These are phyloP conservation scores for Wickerhamiella kurtzmanii DNA, from an alignment of 805 yeast species.

Conservation along the genomic window DNA sequence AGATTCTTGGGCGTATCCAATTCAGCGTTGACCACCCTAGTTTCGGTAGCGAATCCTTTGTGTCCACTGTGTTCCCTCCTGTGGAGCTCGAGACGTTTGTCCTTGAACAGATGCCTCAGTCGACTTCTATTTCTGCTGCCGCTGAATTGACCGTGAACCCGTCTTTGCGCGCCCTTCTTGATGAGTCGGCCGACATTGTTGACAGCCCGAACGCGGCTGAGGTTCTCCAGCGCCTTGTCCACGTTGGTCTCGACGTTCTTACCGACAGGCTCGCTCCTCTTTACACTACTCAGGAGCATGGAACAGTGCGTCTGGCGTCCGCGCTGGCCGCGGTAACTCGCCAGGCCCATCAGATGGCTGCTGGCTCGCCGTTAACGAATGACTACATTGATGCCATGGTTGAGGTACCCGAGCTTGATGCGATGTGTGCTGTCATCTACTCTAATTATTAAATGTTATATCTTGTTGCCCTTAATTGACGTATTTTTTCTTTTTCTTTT, in stretches of 20 bases:
- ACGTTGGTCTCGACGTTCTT: constrained; percentile 34
- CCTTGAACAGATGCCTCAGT: constrained; percentile 34
- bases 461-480: too few species aligned
- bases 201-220: constrained; percentile 29
- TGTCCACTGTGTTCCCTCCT: constrained; percentile 36
- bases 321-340: constrained; percentile 55
- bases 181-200: constrained; percentile 33
- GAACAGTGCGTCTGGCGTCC: constrained; percentile 46
- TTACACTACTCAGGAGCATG: constrained; percentile 14
- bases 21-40: constrained; percentile 25
- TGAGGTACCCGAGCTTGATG: constrained; percentile 55
- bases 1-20: constrained; percentile 25
- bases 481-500: constrained; percentile 7
- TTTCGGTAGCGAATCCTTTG: constrained; percentile 17
- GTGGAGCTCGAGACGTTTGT: constrained; percentile 39
- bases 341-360: constrained; percentile 45
- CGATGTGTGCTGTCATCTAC: constrained; percentile 79
- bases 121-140: background rate
- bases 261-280: constrained; percentile 27
- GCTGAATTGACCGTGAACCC: constrained; percentile 11
- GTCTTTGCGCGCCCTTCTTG: constrained; percentile 26
- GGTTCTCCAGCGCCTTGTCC: constrained; percentile 30
- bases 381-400: constrained; percentile 37
- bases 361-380: constrained; percentile 30
- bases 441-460: constrained; percentile 53